phyloP scores from a whole-genome alignment of 169 alveolate species.

The Besnoitia besnoiti region DNA sequence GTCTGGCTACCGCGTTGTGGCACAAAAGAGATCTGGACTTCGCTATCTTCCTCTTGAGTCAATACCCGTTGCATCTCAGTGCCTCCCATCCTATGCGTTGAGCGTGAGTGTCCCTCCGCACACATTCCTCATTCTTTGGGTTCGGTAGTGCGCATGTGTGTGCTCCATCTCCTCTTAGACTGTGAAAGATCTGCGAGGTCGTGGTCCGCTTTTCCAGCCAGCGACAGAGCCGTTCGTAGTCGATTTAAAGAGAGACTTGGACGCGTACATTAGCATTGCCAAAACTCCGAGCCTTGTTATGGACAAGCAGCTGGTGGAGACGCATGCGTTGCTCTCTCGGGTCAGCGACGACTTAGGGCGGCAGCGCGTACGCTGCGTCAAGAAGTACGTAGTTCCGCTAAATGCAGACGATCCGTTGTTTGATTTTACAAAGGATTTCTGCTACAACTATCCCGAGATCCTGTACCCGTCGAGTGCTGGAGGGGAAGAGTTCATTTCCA shows the following conservation, averaged over 20 bases:
- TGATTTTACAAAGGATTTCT: background rate
- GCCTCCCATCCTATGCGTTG: too few species aligned
- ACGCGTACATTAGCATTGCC: background rate
- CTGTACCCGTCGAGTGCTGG: slow-evolving; percentile 34
- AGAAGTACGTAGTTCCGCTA: background rate
- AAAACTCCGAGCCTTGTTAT: background rate
- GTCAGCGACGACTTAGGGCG: background rate
- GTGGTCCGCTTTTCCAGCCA: slow-evolving; percentile 9
- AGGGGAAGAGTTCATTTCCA: background rate
- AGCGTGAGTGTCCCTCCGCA: too few species aligned
- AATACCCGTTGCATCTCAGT: too few species aligned
- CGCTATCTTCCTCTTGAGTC: too few species aligned
- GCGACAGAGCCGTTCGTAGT: background rate
- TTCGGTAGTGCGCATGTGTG: too few species aligned
- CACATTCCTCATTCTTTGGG: too few species aligned
- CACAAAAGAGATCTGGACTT: too few species aligned
- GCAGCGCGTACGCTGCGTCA: slow-evolving; percentile 7
- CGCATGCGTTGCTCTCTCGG: background rate
- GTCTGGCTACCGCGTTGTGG: too few species aligned
- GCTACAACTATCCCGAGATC: slow-evolving; percentile 32
- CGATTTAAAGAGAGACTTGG: background rate
- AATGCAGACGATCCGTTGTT: background rate
- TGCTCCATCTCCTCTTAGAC: too few species aligned
- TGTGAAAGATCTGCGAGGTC: background rate
- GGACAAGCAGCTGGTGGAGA: slow-evolving; percentile 28